These are phyloP conservation scores for Cokeromyces recurvatus DNA, from an alignment of 371 early-diverging fungal species.

Conservation along the genomic window DNA sequence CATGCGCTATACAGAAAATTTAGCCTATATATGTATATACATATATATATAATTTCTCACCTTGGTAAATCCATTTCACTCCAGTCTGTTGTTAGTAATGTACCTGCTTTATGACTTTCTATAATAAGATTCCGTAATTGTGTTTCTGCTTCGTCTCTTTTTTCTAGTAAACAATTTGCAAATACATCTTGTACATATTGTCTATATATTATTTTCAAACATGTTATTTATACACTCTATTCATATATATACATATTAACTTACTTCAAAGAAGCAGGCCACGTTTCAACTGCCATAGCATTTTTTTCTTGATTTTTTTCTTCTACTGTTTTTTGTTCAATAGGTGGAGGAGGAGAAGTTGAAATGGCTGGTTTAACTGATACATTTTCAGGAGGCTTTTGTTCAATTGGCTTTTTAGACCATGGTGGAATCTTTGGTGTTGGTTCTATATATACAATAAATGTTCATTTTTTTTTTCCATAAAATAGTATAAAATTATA, in stretches of 20 bases:
- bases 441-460: conserved; percentile 5
- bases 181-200: conserved; percentile 62
- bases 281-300: conserved; percentile 23
- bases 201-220: conserved; percentile 27
- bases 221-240: no score
- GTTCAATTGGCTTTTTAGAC: conserved; percentile 9
- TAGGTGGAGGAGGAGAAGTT: background rate
- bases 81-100: conserved; percentile 64
- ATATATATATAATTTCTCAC: no score
- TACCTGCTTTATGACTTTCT: conserved; percentile 44
- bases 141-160: conserved; percentile 47
- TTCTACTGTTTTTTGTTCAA: background rate
- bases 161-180: conserved; percentile 41
- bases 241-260: background rate
- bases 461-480: no score
- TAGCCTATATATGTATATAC: no score
- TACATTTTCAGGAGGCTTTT: background rate
- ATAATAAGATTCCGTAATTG: conserved; percentile 56
- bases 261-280: conserved; percentile 45
- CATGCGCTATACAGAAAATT: no score
- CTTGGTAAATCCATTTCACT: conserved; percentile 59
- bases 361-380: background rate
- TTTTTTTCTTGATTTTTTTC: conserved; percentile 8
- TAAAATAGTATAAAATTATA: background rate
- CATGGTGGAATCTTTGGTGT: conserved; percentile 11